A percentile compares a stretch with the other conserved stretches of the same genome.
These are phyloP conservation scores for Cubamyces lactineus DNA, from an alignment of 768 basidiomycete species.

Conservation along the genomic window DNA sequence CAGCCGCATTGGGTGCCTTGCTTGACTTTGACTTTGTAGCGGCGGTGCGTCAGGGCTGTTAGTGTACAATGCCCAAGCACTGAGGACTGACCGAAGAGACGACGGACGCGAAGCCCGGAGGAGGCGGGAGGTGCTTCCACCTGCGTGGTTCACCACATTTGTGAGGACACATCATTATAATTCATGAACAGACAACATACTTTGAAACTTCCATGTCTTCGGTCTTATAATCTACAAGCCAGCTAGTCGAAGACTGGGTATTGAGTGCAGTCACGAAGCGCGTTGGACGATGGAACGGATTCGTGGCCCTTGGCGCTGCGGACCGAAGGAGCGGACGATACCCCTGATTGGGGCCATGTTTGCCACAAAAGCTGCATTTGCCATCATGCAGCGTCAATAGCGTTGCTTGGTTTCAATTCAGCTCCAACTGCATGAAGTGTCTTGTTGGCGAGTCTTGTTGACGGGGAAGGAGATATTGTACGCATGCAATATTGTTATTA, in stretches of 20 bases:
- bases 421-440: too few species aligned
- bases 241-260: too few species aligned
- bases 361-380: neutral
- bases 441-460: too few species aligned
- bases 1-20: constrained; percentile 35
- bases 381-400: neutral
- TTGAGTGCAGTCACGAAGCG: too few species aligned
- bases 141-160: constrained; percentile 35
- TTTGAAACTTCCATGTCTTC: constrained; percentile 18
- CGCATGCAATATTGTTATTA: too few species aligned
- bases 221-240: too few species aligned
- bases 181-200: constrained; percentile 13
- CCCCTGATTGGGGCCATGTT: neutral
- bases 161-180: neutral
- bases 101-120: constrained; percentile 66
- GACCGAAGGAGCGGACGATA: constrained; percentile 7
- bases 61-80: neutral
- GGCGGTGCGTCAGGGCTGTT: neutral
- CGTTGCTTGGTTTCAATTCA: neutral
- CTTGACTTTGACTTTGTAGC: constrained; percentile 46
- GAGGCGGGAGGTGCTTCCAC: constrained; percentile 66
- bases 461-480: too few species aligned
- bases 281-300: too few species aligned
- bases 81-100: constrained; percentile 37
- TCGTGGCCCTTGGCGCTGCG: neutral